Percentiles rank a stretch among this genome's conserved stretches.
Conservation (phyloP, 2,329 filamentous ascomycete species). For the Fusarium bulbicola region DNA sequence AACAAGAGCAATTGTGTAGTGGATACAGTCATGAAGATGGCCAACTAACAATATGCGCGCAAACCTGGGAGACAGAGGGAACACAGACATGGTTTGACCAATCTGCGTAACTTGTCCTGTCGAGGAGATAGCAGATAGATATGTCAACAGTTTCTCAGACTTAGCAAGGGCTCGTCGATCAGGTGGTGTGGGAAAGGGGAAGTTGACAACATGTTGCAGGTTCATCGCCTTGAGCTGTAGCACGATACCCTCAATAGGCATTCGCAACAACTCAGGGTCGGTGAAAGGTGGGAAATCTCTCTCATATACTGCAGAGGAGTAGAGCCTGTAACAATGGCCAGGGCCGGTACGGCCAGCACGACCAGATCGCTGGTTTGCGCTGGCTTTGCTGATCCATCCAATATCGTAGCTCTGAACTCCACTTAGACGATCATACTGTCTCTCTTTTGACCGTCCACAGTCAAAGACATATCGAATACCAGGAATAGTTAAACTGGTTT, state of each 20-base stretch:
- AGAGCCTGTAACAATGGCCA: slow-evolving; percentile 94
- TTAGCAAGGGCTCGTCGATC: slow-evolving; percentile 78
- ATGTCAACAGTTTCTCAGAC: slow-evolving; percentile 86
- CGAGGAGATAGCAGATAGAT: slow-evolving; percentile 80
- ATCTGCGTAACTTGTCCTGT: slow-evolving; percentile 80
- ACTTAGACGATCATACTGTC: slow-evolving; percentile 85
- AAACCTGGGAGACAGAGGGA: slow-evolving; percentile 90
- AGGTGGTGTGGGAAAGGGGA: slow-evolving; percentile 94
- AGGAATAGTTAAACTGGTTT: slow-evolving; percentile 96
- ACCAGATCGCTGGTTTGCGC: slow-evolving; percentile 88
- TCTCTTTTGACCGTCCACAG: slow-evolving; percentile 90
- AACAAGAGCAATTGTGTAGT: slow-evolving; percentile 88
- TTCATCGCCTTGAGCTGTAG: slow-evolving; percentile 96
- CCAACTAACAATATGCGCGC: slow-evolving; percentile 92
- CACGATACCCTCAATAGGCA: slow-evolving; percentile 92
- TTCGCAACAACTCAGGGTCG: slow-evolving; percentile 87
- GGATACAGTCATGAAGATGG: slow-evolving; percentile 81
- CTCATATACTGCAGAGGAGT: slow-evolving; percentile 94
- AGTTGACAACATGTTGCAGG: slow-evolving; percentile 87
- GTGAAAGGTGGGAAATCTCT: slow-evolving; percentile 87
- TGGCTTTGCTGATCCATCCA: slow-evolving; percentile 97
- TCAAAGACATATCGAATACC: slow-evolving; percentile 97
- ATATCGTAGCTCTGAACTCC: slow-evolving; percentile 97
- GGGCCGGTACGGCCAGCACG: slow-evolving; percentile 95
- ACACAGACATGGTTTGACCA: slow-evolving; percentile 84